Conservation (phyloP, 306 rosid species). For the Rosa lucieae region DNA sequence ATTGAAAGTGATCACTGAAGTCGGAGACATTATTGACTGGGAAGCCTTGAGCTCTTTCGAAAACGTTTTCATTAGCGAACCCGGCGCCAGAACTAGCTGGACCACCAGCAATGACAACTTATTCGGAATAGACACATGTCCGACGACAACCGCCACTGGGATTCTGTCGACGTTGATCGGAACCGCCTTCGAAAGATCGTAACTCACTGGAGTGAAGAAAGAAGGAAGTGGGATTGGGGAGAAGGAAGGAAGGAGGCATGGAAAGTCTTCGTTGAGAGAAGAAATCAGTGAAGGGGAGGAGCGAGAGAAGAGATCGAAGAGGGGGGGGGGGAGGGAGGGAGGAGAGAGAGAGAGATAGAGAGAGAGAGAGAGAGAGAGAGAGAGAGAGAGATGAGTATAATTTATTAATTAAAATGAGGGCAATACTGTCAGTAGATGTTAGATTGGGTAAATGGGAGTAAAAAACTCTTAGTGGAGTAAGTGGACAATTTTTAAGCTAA, state of each 20-base stretch:
- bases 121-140: slow-evolving; percentile 48
- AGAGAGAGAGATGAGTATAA: too few species aligned
- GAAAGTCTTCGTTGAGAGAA: slow-evolving; percentile 14
- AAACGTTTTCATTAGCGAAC: slow-evolving; percentile 39
- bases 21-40: too few species aligned
- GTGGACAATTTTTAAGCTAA: too few species aligned
- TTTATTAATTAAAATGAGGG: too few species aligned
- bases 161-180: slow-evolving; percentile 62
- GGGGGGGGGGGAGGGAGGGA: too few species aligned
- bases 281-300: neutral
- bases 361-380: slow-evolving; percentile 9
- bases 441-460: too few species aligned
- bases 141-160: slow-evolving; percentile 62
- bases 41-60: slow-evolving; percentile 15
- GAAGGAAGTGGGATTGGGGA: slow-evolving; percentile 10
- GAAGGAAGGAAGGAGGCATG: slow-evolving; percentile 16
- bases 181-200: slow-evolving; percentile 68
- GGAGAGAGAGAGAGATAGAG: too few species aligned
- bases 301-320: slow-evolving; percentile 6
- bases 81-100: slow-evolving; percentile 61
- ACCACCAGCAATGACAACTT: slow-evolving; percentile 73
- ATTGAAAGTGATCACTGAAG: too few species aligned
- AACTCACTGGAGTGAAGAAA: slow-evolving; percentile 28
- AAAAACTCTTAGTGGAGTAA: too few species aligned
- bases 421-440: too few species aligned